A percentile compares a stretch with the other conserved stretches of the same genome.
Evolutionary conservation across 208 protist genomes (phyloP).

Genomic region (Borovskyia barvae): DNA sequence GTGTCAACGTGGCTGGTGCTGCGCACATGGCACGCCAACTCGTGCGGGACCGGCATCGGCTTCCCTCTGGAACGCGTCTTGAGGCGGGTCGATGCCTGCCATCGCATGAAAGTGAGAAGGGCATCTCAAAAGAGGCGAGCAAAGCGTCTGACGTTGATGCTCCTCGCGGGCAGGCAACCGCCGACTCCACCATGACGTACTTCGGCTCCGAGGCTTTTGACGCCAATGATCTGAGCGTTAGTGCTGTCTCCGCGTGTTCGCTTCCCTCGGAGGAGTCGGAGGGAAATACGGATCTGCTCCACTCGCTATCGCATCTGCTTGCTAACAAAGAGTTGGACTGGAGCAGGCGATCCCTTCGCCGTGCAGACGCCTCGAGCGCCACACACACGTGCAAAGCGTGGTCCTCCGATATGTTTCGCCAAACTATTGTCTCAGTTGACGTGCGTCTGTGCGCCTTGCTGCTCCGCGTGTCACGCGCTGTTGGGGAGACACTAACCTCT

Average conservation of each 20-base stretch:
- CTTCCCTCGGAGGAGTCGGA: slow-evolving; percentile 1
- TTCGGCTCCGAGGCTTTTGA: slow-evolving; percentile 13
- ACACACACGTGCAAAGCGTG: slow-evolving; percentile 30
- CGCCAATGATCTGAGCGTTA: slow-evolving; percentile 13
- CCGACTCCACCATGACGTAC: slow-evolving; percentile 13
- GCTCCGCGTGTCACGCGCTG: slow-evolving; percentile 40
- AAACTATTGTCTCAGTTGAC: slow-evolving; percentile 49
- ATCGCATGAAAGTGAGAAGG: no score
- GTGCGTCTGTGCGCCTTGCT: slow-evolving; percentile 51
- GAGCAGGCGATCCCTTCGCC: slow-evolving; percentile 24
- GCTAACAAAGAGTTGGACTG: slow-evolving; percentile 21
- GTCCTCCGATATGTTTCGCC: slow-evolving; percentile 58
- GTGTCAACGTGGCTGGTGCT: slow-evolving; percentile 34
- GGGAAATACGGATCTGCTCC: background rate
- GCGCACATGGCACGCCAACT: slow-evolving; percentile 52
- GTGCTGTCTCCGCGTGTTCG: slow-evolving; percentile 20
- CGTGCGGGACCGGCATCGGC: slow-evolving; percentile 36
- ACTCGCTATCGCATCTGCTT: slow-evolving; percentile 18
- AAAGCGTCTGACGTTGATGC: background rate
- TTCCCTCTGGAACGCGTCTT: no score
- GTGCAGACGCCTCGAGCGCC: slow-evolving; percentile 6
- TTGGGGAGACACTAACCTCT: slow-evolving; percentile 45
- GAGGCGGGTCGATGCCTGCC: no score
- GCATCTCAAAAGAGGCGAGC: background rate
- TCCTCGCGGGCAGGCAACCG: background rate